Evolutionary conservation across 441 rosid genomes (phyloP).

Genomic region (Erysimum cheiri): DNA sequence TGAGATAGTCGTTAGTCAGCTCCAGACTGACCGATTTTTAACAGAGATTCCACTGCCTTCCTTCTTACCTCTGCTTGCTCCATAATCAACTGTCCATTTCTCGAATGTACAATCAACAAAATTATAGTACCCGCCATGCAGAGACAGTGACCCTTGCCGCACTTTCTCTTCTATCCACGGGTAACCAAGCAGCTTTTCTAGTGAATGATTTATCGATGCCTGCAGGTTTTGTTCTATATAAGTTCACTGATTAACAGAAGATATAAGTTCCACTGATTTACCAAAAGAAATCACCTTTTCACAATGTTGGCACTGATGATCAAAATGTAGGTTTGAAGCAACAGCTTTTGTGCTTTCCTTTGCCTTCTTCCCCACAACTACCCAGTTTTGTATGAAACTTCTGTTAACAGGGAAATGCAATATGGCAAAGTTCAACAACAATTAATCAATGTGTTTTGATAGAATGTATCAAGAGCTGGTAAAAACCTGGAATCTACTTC

Average conservation of each 20-base stretch:
- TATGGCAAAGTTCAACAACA: slow-evolving; percentile 9
- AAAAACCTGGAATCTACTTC: slow-evolving; percentile 69
- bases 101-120: slow-evolving; percentile 79
- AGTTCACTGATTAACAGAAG: slow-evolving; percentile 14
- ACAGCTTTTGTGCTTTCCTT: slow-evolving; percentile 66
- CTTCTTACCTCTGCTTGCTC: slow-evolving; percentile 46
- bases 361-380: slow-evolving; percentile 78
- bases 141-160: slow-evolving; percentile 57
- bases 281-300: slow-evolving; percentile 75
- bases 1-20: slow-evolving; percentile 24
- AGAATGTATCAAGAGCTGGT: slow-evolving; percentile 1
- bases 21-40: slow-evolving; percentile 64
- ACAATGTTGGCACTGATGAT: slow-evolving; percentile 85
- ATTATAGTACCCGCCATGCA: slow-evolving; percentile 93
- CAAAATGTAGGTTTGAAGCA: slow-evolving; percentile 72
- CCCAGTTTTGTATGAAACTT: slow-evolving; percentile 88
- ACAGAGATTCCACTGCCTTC: slow-evolving; percentile 49
- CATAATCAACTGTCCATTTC: slow-evolving; percentile 91
- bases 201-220: slow-evolving; percentile 78
- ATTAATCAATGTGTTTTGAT: background rate
- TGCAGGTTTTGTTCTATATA: slow-evolving; percentile 33
- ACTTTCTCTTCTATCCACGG: slow-evolving; percentile 96
- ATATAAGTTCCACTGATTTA: background rate
- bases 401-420: slow-evolving; percentile 41
- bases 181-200: slow-evolving; percentile 75